These are phyloP conservation scores for Serendipita indica DNA, from an alignment of 768 basidiomycete genomes.

Conservation along the genomic window DNA sequence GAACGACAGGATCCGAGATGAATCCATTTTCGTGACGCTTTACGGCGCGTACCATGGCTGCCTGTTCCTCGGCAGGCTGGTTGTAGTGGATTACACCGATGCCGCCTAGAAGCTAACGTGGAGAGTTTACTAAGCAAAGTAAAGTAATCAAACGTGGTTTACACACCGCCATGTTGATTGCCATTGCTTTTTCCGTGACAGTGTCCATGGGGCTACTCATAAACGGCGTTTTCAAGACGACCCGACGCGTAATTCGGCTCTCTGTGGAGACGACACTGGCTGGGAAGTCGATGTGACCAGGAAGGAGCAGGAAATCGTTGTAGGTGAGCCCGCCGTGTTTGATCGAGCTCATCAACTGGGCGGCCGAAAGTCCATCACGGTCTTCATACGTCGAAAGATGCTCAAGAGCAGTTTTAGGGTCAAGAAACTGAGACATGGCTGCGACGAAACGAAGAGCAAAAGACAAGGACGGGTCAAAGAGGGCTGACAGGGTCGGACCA, in stretches of 20 bases:
- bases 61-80: conserved; percentile 68
- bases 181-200: conserved; percentile 91
- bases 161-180: conserved; percentile 79
- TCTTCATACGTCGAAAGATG: conserved; percentile 56
- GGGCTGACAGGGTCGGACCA: too few species aligned
- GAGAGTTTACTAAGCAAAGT: background rate
- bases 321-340: conserved; percentile 89
- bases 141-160: conserved; percentile 11
- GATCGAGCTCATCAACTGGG: conserved; percentile 76
- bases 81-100: conserved; percentile 99
- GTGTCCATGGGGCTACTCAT: conserved; percentile 99
- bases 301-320: conserved; percentile 90
- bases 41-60: conserved; percentile 92
- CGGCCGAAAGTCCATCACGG: conserved; percentile 69
- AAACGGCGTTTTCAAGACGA: conserved; percentile 86
- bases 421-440: conserved; percentile 29
- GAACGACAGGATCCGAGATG: conserved; percentile 85
- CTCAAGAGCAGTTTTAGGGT: conserved; percentile 57
- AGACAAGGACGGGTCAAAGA: too few species aligned
- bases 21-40: conserved; percentile 99
- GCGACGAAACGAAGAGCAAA: too few species aligned
- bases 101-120: conserved; percentile 66
- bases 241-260: conserved; percentile 78
- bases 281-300: conserved; percentile 90
- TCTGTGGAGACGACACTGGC: conserved; percentile 69